Conservation (phyloP, 768 basidiomycete genomes). For the Rhizopogon vesiculosus region DNA sequence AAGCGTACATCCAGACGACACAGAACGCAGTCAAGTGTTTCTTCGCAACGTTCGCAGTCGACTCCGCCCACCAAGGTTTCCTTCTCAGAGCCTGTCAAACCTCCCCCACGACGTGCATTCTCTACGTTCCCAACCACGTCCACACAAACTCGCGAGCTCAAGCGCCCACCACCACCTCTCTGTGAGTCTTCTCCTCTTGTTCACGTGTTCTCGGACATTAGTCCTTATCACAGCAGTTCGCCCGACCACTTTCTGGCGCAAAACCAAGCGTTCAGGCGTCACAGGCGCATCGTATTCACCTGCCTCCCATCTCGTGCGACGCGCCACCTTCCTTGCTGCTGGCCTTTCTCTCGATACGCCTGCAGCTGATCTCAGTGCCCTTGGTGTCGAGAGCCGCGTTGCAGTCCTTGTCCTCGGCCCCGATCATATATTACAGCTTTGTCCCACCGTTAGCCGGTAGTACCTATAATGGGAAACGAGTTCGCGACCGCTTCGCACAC, state of each 20-base stretch:
- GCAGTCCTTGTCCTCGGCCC: conserved; percentile 35
- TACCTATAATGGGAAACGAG: conserved; percentile 12
- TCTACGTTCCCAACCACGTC: conserved; percentile 9
- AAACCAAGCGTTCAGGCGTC: conserved; percentile 67
- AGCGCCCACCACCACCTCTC: conserved; percentile 60
- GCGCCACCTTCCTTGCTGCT: conserved; percentile 76
- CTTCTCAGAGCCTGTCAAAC: background rate
- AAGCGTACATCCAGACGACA: conserved; percentile 21
- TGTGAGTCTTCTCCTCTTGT: conserved; percentile 37
- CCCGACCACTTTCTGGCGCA: conserved; percentile 81
- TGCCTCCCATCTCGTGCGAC: conserved; percentile 65
- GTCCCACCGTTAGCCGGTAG: conserved; percentile 2
- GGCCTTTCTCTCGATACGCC: conserved; percentile 67
- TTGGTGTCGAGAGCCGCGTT: conserved; percentile 57
- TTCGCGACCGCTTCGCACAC: conserved; percentile 1
- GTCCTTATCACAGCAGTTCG: conserved; percentile 43
- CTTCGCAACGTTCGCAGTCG: conserved; percentile 16
- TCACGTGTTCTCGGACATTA: background rate
- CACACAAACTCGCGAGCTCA: conserved; percentile 33
- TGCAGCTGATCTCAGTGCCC: conserved; percentile 51
- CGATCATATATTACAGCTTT: conserved; percentile 21
- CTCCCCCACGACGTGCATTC: conserved; percentile 7
- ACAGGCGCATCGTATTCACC: conserved; percentile 70
- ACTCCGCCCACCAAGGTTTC: conserved; percentile 12
- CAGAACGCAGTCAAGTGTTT: conserved; percentile 4